Evolutionary conservation across 768 basidiomycete genomes (phyloP).

Genomic region (Naganishia friedmannii): DNA sequence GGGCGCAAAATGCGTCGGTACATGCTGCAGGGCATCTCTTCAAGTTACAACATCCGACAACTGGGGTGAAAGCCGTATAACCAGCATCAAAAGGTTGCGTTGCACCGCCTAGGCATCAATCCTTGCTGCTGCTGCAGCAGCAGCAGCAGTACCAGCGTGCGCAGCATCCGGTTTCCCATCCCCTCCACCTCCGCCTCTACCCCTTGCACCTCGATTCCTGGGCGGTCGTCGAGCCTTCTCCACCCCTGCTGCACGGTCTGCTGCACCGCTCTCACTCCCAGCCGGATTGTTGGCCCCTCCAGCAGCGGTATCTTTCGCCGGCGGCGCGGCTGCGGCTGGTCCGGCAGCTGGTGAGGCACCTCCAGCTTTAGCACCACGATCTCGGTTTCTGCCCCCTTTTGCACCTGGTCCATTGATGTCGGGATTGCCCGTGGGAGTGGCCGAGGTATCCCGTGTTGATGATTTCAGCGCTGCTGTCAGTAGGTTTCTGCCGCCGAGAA

Average conservation of each 20-base stretch:
- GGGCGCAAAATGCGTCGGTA: background rate
- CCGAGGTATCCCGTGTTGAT: background rate
- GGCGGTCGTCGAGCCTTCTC: conserved; percentile 6
- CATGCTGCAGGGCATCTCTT: too few species aligned
- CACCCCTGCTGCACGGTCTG: background rate
- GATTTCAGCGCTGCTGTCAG: conserved; percentile 9
- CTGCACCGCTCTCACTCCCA: background rate
- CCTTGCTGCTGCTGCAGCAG: background rate
- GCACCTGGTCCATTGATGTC: background rate
- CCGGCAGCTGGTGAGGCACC: too few species aligned
- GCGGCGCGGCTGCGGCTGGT: background rate
- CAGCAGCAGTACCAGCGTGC: conserved; percentile 1
- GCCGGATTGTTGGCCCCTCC: background rate
- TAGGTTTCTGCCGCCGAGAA: background rate
- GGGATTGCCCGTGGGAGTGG: background rate
- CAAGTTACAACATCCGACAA: too few species aligned
- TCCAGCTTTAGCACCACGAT: background rate
- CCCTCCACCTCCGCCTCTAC: background rate
- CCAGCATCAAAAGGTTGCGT: too few species aligned
- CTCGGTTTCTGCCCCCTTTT: background rate
- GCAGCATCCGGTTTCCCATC: background rate
- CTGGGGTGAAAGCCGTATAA: too few species aligned
- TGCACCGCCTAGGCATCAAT: conserved; percentile 4
- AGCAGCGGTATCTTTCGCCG: background rate
- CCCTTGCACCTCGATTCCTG: background rate